Evolutionary conservation across 306 rosid genomes (phyloP).

Genomic region (Fragaria ananassa): DNA sequence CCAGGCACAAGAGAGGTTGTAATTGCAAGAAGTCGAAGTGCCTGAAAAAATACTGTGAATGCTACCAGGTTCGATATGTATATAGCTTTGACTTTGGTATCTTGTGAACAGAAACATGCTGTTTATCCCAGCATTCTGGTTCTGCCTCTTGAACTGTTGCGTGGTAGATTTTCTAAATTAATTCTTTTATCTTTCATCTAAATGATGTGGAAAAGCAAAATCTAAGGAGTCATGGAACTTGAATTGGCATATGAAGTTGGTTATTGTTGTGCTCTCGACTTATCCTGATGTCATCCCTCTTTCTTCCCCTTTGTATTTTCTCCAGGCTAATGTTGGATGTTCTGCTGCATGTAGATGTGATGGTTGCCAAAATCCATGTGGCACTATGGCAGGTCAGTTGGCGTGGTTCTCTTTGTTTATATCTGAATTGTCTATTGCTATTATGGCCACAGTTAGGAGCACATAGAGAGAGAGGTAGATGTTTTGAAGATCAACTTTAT

Average conservation of each 20-base stretch:
- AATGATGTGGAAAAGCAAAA: not conserved
- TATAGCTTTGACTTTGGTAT: not conserved
- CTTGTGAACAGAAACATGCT: not conserved
- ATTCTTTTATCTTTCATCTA: not conserved
- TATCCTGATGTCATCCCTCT: not conserved
- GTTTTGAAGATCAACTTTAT: not conserved
- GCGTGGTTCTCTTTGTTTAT: not conserved
- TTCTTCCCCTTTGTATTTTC: not conserved
- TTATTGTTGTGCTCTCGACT: not conserved
- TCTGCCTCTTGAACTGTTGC: not conserved
- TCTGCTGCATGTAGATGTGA: slow-evolving; percentile 32
- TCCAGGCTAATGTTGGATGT: slow-evolving; percentile 36
- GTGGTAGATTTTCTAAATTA: not conserved
- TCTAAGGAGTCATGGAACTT: not conserved
- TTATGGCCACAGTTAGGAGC: not conserved
- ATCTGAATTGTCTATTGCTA: not conserved
- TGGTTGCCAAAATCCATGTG: slow-evolving; percentile 35
- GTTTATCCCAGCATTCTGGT: not conserved
- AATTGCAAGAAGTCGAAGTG: slow-evolving; percentile 40
- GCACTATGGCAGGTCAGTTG: slow-evolving; percentile 27
- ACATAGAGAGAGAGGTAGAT: not conserved
- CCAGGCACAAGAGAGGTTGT: slow-evolving; percentile 44
- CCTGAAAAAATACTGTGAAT: slow-evolving; percentile 29
- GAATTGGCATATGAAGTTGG: not conserved
- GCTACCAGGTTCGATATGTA: slow-evolving; percentile 30